Evolutionary conservation across 495 filamentous ascomycete species (phyloP), one percentile per base, ranked within the genome.

Genomic region (Annulohypoxylon moriforme): DNA sequence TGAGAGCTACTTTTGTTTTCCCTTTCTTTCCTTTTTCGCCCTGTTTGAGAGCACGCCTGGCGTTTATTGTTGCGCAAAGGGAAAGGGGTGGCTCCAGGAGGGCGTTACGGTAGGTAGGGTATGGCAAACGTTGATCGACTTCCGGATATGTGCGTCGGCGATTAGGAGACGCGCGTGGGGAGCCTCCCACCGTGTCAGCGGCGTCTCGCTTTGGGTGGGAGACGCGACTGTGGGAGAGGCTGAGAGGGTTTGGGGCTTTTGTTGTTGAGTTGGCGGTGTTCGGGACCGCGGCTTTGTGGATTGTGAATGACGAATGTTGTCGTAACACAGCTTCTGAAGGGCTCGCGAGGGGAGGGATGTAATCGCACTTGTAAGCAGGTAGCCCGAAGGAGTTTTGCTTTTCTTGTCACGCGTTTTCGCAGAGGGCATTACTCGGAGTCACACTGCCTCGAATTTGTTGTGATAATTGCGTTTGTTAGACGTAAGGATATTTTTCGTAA

Each of bases 301-400:
- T 24, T 38, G 31, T 24, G 36, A 31, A 69, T 59, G 60, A 64
- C 67, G 50, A 49, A 38, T 11, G 14, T 58, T 16, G 13, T 58
- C 57, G 42, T 59, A 49, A 46, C 34, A n/a, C 27, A 10, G n/a
- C 8, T 24, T 20, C n/a, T n/a, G n/a, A n/a, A n/a, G n/a, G n/a
- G n/a, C n/a, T n/a, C n/a, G n/a, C 40, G 42, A 24, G 10, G 18
- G n/a, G 22, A 36, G 46, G 24, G 8, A 31, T 3, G 22, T 42
- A 44, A 56, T 36, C 31, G 20, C 36, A 40, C 13, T 40, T 18
- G 52, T 56, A 36, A 14, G 50, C 16, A 42, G 34, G 1, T 52
- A 42, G 20, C 38, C 25, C 24, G 56, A 11, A 25, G 44, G 36
- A 44, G 24, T 27, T 27, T 38, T 47, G 33, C 25, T 34, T 46